phyloP scores from a whole-genome alignment of 208 protist genomes.

The Acanthamoeba lenticulata region DNA sequence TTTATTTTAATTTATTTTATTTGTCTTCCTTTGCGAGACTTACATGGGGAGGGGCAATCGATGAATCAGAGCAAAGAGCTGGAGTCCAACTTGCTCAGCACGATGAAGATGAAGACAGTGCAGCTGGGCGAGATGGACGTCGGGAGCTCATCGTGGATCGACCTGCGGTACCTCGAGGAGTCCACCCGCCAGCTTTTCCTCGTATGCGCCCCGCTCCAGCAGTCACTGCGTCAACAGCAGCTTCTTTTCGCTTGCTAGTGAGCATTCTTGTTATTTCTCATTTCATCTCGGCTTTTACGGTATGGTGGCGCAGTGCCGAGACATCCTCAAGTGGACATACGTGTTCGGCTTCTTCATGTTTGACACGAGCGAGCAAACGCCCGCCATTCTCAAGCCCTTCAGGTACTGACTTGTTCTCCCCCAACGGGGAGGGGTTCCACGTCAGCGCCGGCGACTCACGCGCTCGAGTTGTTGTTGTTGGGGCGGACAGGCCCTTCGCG shows the following conservation, averaged over 20 bases:
- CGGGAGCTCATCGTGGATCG: conserved; percentile 19
- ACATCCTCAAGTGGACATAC: conserved; percentile 47
- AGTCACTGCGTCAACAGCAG: not conserved
- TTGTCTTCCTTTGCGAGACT: no score
- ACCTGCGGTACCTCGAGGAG: conserved; percentile 42
- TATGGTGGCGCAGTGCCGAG: not conserved
- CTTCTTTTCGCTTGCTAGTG: not conserved
- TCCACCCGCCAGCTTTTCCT: conserved; percentile 35
- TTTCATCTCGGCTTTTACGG: no score
- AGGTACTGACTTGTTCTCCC: not conserved
- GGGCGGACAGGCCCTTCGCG: not conserved
- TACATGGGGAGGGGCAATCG: no score
- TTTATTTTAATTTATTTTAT: not conserved
- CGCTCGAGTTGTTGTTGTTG: no score
- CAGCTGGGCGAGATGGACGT: conserved; percentile 11
- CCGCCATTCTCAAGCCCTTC: conserved; percentile 26
- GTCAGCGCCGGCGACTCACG: no score
- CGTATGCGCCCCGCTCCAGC: not conserved
- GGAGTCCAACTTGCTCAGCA: not conserved
- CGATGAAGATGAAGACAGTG: not conserved
- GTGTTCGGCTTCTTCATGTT: conserved; percentile 56
- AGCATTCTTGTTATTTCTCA: not conserved
- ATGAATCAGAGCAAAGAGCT: conserved; percentile 6
- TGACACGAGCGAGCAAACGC: conserved; percentile 41
- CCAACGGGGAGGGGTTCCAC: no score